Conservation (phyloP, 2,329 filamentous ascomycete genomes). For the Cordyceps fumosorosea region DNA sequence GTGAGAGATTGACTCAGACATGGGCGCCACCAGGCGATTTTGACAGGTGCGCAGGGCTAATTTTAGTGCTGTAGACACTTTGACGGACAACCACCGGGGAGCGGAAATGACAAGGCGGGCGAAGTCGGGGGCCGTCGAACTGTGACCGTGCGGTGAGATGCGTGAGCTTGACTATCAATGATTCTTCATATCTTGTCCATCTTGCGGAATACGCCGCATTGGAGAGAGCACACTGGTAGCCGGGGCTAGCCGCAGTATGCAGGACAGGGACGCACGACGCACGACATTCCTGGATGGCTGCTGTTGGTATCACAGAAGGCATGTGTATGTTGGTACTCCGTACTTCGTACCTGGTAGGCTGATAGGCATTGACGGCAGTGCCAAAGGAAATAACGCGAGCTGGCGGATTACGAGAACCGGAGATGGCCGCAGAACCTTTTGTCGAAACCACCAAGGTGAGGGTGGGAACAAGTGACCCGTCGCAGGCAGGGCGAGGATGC, state of each 20-base stretch:
- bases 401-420: not conserved
- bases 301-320: not conserved
- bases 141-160: not conserved
- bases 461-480: not conserved
- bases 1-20: slow-evolving; percentile 14
- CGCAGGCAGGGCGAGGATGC: not conserved
- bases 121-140: not conserved
- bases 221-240: not conserved
- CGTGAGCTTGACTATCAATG: not conserved
- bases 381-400: not conserved
- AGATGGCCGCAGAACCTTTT: not conserved
- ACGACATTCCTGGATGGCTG: not conserved
- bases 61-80: not conserved
- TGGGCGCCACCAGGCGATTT: slow-evolving; percentile 12
- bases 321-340: too few relatives aligned
- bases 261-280: not conserved
- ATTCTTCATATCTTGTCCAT: not conserved
- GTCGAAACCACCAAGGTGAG: not conserved
- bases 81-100: not conserved
- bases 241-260: slow-evolving; percentile 8
- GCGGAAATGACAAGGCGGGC: not conserved
- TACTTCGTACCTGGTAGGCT: too few relatives aligned
- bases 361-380: too few relatives aligned
- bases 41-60: slow-evolving; percentile 9
- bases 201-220: not conserved